phyloP scores from a whole-genome alignment of 345 rosid genomes.

The Bruguiera sexangula region DNA sequence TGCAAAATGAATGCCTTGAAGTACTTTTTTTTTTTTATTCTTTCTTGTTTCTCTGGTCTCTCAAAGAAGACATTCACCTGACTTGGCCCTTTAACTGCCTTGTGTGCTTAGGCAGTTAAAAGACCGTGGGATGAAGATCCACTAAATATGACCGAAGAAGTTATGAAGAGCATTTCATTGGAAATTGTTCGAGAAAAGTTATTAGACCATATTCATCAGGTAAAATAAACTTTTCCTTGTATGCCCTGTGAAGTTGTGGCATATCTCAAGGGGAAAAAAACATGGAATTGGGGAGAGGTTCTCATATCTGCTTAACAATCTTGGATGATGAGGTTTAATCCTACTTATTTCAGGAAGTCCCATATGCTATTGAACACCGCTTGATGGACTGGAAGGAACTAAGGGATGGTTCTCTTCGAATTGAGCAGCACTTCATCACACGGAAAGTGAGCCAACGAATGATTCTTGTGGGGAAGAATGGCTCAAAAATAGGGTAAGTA shows the following conservation, averaged over 20 bases:
- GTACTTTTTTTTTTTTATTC: background rate
- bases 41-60: background rate
- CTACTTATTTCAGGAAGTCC: constrained; percentile 60
- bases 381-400: constrained; percentile 86
- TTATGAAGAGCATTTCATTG: constrained; percentile 77
- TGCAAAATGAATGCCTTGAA: background rate
- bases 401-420: constrained; percentile 79
- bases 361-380: constrained; percentile 71
- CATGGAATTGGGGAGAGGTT: background rate
- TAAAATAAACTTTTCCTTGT: constrained; percentile 23
- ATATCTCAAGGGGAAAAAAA: background rate
- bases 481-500: constrained; percentile 74
- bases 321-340: background rate
- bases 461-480: constrained; percentile 91
- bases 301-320: background rate
- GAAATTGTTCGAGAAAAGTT: constrained; percentile 90
- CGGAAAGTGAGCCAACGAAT: constrained; percentile 76
- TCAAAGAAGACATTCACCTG: constrained; percentile 2
- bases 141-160: constrained; percentile 72
- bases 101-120: constrained; percentile 64
- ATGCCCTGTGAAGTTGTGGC: background rate
- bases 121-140: constrained; percentile 97
- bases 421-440: constrained; percentile 80
- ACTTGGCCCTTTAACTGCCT: constrained; percentile 28
- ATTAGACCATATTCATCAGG: constrained; percentile 90